Evolutionary conservation across 106 monocot genomes (phyloP).

Genomic region (Dendrobium nobile): DNA sequence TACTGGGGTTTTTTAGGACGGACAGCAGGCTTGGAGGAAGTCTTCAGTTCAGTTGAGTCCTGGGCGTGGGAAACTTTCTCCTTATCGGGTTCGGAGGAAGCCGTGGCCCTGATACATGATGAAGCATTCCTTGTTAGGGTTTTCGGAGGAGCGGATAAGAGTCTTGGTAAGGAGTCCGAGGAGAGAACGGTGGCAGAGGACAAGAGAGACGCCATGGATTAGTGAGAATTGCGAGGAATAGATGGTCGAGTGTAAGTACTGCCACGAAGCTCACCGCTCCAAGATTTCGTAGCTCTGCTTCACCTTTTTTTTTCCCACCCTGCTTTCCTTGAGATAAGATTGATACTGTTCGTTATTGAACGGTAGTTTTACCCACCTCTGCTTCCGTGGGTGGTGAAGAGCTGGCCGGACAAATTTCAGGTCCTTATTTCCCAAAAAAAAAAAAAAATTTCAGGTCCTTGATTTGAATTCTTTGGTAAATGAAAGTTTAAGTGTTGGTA

Average conservation of each 20-base stretch:
- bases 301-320: not conserved
- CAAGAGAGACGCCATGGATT: constrained; percentile 31
- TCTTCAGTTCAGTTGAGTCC: constrained; percentile 7
- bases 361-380: no score
- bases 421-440: no score
- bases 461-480: no score
- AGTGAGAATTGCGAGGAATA: not conserved
- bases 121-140: not conserved
- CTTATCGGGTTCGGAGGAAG: constrained; percentile 34
- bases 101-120: constrained; percentile 23
- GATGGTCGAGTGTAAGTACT: not conserved
- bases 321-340: not conserved
- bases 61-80: constrained; percentile 8
- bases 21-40: not conserved
- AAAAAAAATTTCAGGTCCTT: no score
- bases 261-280: not conserved
- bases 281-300: not conserved
- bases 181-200: constrained; percentile 18
- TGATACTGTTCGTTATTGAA: not conserved
- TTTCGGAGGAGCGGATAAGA: constrained; percentile 7
- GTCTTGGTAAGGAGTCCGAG: constrained; percentile 14
- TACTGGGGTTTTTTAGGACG: constrained; percentile 70
- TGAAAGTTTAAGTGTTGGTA: no score
- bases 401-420: no score
- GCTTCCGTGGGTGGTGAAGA: no score